A percentile compares a stretch with the other conserved stretches of the same genome.
phyloP scores from a whole-genome alignment of 306 rosid genomes.

The Geum urbanum region DNA sequence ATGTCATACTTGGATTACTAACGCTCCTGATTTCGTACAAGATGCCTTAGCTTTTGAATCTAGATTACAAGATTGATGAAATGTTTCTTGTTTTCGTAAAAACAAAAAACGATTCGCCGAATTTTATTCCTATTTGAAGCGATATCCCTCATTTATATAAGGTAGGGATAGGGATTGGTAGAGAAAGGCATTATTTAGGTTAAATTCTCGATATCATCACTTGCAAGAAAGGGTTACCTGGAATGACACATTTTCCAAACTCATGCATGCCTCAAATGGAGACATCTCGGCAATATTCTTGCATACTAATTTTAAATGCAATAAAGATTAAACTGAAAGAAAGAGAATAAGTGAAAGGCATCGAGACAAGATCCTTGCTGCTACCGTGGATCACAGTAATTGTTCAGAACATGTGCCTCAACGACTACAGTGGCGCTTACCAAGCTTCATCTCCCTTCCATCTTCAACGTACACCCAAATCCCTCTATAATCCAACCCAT shows the following conservation, averaged over 20 bases:
- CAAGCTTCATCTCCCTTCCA: background rate
- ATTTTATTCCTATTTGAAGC: background rate
- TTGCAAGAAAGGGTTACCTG: background rate
- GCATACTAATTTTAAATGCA: too few species aligned
- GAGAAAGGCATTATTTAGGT: background rate
- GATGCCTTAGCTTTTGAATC: too few species aligned
- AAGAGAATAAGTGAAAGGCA: background rate
- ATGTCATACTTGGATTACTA: too few species aligned
- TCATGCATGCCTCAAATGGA: background rate
- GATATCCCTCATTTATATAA: background rate
- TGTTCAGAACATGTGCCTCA: conserved; percentile 15
- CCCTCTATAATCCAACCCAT: conserved; percentile 7
- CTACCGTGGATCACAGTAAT: conserved; percentile 7
- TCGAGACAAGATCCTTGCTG: background rate
- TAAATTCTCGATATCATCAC: background rate
- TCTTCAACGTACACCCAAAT: background rate
- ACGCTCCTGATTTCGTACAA: too few species aligned
- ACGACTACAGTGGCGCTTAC: conserved; percentile 11
- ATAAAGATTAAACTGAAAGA: background rate
- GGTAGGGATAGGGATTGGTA: background rate
- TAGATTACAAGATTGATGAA: too few species aligned
- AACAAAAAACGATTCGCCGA: background rate
- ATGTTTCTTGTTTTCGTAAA: too few species aligned
- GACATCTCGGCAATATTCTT: too few species aligned
- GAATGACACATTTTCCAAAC: background rate